phyloP scores from a whole-genome alignment of 257 asterid species.

The Solanum pinnatisectum region DNA sequence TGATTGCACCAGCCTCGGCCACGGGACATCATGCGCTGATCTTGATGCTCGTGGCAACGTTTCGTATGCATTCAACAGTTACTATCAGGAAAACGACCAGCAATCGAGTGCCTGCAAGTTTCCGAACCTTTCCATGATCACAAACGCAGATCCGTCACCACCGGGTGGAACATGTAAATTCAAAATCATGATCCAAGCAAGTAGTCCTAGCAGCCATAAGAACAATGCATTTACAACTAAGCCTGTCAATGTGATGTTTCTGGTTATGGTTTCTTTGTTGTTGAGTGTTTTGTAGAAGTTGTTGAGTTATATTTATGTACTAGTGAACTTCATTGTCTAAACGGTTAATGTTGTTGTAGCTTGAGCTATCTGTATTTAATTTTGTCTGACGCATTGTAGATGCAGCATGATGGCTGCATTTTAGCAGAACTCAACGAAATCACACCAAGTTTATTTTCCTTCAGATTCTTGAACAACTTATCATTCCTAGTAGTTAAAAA shows the following conservation, averaged over 20 bases:
- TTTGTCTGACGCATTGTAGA: not conserved
- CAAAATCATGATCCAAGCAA: slow-evolving; percentile 38
- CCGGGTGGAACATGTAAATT: slow-evolving; percentile 44
- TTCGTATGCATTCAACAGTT: slow-evolving; percentile 64
- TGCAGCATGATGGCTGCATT: not conserved
- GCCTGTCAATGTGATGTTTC: slow-evolving; percentile 16
- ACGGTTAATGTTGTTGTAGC: too few relatives aligned
- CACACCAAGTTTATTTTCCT: not conserved
- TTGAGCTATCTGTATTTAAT: not conserved
- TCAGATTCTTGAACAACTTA: not conserved
- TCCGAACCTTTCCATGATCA: slow-evolving; percentile 46
- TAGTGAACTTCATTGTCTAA: too few relatives aligned
- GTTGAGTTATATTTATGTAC: not conserved
- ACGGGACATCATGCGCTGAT: slow-evolving; percentile 43
- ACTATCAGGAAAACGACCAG: slow-evolving; percentile 54
- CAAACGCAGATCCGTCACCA: slow-evolving; percentile 44
- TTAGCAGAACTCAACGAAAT: not conserved
- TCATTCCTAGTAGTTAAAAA: not conserved
- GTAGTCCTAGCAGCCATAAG: not conserved
- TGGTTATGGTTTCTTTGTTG: slow-evolving; percentile 19
- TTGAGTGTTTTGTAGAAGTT: slow-evolving; percentile 7
- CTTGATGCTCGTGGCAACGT: slow-evolving; percentile 37
- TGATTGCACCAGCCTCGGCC: slow-evolving; percentile 68
- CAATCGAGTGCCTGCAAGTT: slow-evolving; percentile 48
- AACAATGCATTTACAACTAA: slow-evolving; percentile 13